Evolutionary conservation across 192 early-diverging fungal species (phyloP).

Genomic region (Pilobolus umbonatus): DNA sequence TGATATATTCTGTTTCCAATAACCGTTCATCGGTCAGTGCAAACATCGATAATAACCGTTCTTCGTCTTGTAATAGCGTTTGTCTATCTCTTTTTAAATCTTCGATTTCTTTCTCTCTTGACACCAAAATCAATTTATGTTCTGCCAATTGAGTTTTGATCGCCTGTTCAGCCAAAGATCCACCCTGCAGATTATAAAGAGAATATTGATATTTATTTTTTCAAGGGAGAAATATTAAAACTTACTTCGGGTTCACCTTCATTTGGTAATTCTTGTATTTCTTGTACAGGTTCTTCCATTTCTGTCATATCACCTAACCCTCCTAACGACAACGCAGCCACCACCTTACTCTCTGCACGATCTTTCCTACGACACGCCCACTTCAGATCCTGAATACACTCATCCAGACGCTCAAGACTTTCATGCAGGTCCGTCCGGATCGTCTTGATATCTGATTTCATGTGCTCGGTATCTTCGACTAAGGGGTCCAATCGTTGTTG

Average conservation of each 20-base stretch:
- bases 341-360: constrained; percentile 39
- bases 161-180: constrained; percentile 26
- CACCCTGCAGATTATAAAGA: background rate
- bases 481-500: background rate
- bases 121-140: constrained; percentile 39
- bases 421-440: background rate
- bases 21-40: constrained; percentile 47
- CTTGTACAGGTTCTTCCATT: background rate
- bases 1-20: constrained; percentile 45
- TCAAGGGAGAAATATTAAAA: background rate
- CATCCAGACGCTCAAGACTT: constrained; percentile 37
- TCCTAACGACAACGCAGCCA: constrained; percentile 18
- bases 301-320: constrained; percentile 19
- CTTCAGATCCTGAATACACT: constrained; percentile 30
- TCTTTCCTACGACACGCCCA: constrained; percentile 45
- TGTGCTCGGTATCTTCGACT: background rate
- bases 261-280: background rate
- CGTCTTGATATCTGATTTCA: background rate
- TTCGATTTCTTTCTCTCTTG: constrained; percentile 47
- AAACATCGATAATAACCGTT: constrained; percentile 44
- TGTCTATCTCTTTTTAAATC: constrained; percentile 45
- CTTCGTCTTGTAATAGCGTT: constrained; percentile 39
- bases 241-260: background rate
- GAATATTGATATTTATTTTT: background rate
- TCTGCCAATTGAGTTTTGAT: constrained; percentile 40